Base-by-base conservation (phyloP, 352 stramenopile genomes). In the Pythium pyrilobum region DNA sequence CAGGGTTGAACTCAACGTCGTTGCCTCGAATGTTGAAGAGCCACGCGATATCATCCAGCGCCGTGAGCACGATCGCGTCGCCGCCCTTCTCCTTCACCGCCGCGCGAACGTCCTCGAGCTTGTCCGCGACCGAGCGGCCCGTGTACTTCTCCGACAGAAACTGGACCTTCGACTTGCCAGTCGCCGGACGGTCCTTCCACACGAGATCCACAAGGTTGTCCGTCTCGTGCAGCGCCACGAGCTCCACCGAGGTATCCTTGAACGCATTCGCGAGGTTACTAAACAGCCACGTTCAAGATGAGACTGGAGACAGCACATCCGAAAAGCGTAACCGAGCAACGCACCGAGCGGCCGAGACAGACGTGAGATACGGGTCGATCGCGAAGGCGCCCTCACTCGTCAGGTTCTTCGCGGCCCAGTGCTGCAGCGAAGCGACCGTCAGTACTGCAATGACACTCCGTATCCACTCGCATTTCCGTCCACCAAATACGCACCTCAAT, bases 1-100 rank as follows among this genome's bases (percentile, higher is more conserved):
- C 92, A 7, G 97, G 97, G 68, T 98, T 99, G 59, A 96, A 99
- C 57, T 96, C 82, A 52, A 99, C 85, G 67, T 99, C 97, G 41
- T 84, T 87, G 52, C 96, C 97, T 23, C 97, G 88, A 27, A 99
- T 86, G 73, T 99, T 99, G 52, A 99, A 89, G 4, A 99, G 83
- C 85, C 97, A 99, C 29, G 86, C 87, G 28, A 97, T 96, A 63
- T 99, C 97, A 64, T 99, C 96, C 8, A 99, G 79, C 5, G 96
- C 92, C 23, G 87, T 94, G 47, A 99, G 85, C 12, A 99, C 84
- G 33, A 98, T 82, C 5, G 96, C 85, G 46, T 97, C 91, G 1
- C 87, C 91, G 15, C 81, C 86, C 50, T 97, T 97, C 18, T 89
- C 77, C 41, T 85, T 65, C 52, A 99, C 83, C 38, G 85, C 77